These are phyloP conservation scores for Ganoderma lucidum DNA, from an alignment of 1,284 basidiomycete species.

Conservation along the genomic window DNA sequence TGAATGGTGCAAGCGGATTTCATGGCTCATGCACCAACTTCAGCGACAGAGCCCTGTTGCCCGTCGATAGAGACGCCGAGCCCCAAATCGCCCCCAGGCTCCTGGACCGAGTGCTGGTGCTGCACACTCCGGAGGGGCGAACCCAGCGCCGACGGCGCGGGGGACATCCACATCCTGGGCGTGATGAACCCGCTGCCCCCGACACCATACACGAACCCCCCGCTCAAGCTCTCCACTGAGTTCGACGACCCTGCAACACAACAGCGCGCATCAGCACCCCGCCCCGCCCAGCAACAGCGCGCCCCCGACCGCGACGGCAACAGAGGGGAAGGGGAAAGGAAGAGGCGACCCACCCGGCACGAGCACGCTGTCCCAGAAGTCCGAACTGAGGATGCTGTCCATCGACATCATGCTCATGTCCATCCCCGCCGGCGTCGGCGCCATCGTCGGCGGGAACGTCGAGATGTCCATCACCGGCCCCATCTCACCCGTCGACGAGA, in stretches of 20 bases:
- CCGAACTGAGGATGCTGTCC: constrained; percentile 79
- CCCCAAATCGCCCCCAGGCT: constrained; percentile 29
- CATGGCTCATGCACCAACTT: constrained; percentile 14
- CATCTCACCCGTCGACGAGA: constrained; percentile 81
- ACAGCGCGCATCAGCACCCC: background rate
- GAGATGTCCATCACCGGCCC: constrained; percentile 80
- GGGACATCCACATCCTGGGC: constrained; percentile 48
- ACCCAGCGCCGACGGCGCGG: constrained; percentile 46
- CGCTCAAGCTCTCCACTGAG: constrained; percentile 78
- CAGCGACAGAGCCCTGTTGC: constrained; percentile 11
- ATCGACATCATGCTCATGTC: constrained; percentile 68
- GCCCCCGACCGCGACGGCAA: too few species aligned
- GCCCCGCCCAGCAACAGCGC: constrained; percentile 9
- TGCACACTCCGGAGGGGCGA: constrained; percentile 41
- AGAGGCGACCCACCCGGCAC: constrained; percentile 71
- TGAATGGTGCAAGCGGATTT: background rate
- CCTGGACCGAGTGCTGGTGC: constrained; percentile 20
- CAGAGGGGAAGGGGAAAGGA: background rate
- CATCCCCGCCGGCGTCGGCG: constrained; percentile 56
- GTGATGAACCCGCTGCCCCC: constrained; percentile 82
- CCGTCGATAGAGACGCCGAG: constrained; percentile 29
- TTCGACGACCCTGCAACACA: constrained; percentile 69
- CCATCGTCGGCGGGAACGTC: constrained; percentile 86
- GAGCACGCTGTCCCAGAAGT: constrained; percentile 86
- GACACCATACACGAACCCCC: constrained; percentile 82